phyloP scores from a whole-genome alignment of 257 asterid species.

The Solanum virginianum region DNA sequence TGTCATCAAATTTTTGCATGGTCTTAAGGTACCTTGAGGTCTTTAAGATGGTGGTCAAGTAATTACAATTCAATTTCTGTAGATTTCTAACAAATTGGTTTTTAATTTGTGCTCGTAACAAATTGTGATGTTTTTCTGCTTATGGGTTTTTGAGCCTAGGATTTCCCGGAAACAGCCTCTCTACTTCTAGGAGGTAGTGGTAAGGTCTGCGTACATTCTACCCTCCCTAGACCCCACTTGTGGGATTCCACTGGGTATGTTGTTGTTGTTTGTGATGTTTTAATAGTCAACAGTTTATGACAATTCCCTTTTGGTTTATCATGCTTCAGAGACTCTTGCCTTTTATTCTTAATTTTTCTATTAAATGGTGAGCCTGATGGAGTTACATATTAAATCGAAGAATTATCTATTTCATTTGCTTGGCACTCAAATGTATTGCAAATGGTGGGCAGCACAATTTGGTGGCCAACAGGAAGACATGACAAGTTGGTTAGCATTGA shows the following conservation, averaged over 20 bases:
- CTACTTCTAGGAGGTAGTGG: too few species aligned
- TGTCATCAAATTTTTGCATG: not conserved
- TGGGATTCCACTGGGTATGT: too few species aligned
- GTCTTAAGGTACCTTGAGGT: not conserved
- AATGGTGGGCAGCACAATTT: slow-evolving; percentile 48
- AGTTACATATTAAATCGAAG: not conserved
- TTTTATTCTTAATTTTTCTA: not conserved
- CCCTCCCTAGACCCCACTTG: too few species aligned
- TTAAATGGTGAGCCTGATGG: not conserved
- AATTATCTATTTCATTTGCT: not conserved
- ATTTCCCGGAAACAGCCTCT: too few species aligned
- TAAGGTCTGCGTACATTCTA: too few species aligned
- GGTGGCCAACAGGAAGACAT: slow-evolving; percentile 99
- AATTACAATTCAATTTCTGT: not conserved
- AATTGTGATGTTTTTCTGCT: not conserved
- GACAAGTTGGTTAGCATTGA: slow-evolving; percentile 87
- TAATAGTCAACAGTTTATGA: not conserved
- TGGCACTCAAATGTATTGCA: slow-evolving; percentile 12
- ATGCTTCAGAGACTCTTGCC: not conserved
- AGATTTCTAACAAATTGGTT: not conserved
- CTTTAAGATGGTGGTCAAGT: not conserved
- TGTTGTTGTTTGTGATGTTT: not conserved
- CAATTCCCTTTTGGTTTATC: not conserved
- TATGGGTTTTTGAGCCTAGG: too few species aligned
- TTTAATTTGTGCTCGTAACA: not conserved